Percentiles rank a stretch among this genome's conserved stretches.
Conservation (phyloP, 2,329 filamentous ascomycete species). For the Exophiala aquamarina region DNA sequence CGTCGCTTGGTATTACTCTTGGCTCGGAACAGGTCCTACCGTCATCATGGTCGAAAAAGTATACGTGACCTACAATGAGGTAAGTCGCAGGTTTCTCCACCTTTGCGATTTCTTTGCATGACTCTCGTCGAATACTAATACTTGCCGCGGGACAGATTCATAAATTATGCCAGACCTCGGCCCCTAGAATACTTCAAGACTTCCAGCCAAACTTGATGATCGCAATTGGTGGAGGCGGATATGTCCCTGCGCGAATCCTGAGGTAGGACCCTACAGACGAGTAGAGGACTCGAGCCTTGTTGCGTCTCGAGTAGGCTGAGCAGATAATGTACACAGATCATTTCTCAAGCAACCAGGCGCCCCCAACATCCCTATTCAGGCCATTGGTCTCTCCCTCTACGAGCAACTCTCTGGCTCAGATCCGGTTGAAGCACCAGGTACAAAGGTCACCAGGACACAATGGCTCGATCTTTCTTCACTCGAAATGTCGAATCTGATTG, state of each 20-base stretch:
- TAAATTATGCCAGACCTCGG: conserved; percentile 90
- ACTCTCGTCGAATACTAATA: no score
- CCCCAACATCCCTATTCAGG: conserved; percentile 98
- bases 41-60: conserved; percentile 72
- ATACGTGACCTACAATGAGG: conserved; percentile 91
- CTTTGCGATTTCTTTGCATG: neutral
- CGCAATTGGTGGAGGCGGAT: conserved; percentile 95
- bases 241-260: conserved; percentile 93
- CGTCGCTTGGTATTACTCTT: neutral
- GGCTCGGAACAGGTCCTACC: neutral
- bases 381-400: conserved; percentile 96
- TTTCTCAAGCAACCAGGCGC: conserved; percentile 87
- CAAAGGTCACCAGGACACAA: conserved; percentile 95
- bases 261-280: conserved; percentile 51
- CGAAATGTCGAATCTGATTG: conserved; percentile 84
- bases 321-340: conserved; percentile 50
- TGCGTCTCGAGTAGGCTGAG: no score
- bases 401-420: conserved; percentile 70
- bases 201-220: conserved; percentile 97
- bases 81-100: conserved; percentile 44
- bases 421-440: conserved; percentile 75
- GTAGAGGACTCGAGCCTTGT: no score
- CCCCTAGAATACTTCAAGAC: conserved; percentile 74
- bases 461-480: conserved; percentile 91
- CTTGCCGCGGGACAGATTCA: conserved; percentile 66